Evolutionary conservation across 257 asterid genomes (phyloP).

Genomic region (Hygrophila difformis): DNA sequence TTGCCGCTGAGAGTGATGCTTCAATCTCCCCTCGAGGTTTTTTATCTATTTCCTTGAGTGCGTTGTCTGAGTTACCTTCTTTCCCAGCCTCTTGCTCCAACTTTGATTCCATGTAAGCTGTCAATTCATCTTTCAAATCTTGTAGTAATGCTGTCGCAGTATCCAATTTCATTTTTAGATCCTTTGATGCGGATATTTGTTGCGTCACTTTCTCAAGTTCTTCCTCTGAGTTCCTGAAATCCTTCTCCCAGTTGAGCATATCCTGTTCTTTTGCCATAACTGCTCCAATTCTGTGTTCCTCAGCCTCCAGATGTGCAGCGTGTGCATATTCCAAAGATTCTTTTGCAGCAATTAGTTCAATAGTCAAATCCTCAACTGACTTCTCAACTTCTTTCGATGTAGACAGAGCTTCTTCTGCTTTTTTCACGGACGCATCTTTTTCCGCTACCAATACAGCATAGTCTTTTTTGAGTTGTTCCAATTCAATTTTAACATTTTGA

Average conservation of each 20-base stretch:
- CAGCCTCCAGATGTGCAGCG: slow-evolving; percentile 87
- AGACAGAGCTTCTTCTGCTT: slow-evolving; percentile 59
- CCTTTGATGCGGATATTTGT: slow-evolving; percentile 44
- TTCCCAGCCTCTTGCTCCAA: slow-evolving; percentile 28
- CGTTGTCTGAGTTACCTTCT: slow-evolving; percentile 23
- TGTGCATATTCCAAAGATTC: slow-evolving; percentile 81
- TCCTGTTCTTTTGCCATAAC: slow-evolving; percentile 82
- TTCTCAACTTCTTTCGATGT: slow-evolving; percentile 70
- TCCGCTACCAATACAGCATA: slow-evolving; percentile 42
- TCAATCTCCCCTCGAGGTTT: slow-evolving; percentile 46
- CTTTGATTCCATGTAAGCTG: slow-evolving; percentile 70
- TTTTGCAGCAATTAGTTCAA: slow-evolving; percentile 75
- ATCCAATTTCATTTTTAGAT: slow-evolving; percentile 54
- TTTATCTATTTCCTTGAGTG: slow-evolving; percentile 29
- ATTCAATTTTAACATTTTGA: slow-evolving; percentile 40
- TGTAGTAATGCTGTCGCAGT: slow-evolving; percentile 45
- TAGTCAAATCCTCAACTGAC: slow-evolving; percentile 73
- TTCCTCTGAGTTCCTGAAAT: slow-evolving; percentile 53
- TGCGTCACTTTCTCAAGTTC: slow-evolving; percentile 52
- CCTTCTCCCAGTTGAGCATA: slow-evolving; percentile 66
- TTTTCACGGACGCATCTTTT: slow-evolving; percentile 47
- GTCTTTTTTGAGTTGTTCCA: slow-evolving; percentile 55
- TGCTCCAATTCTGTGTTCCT: slow-evolving; percentile 77
- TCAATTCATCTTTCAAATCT: slow-evolving; percentile 66
- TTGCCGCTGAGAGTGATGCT: slow-evolving; percentile 42